Evolutionary conservation across 2,329 filamentous ascomycete genomes (phyloP).

Genomic region (Fusarium sp.): DNA sequence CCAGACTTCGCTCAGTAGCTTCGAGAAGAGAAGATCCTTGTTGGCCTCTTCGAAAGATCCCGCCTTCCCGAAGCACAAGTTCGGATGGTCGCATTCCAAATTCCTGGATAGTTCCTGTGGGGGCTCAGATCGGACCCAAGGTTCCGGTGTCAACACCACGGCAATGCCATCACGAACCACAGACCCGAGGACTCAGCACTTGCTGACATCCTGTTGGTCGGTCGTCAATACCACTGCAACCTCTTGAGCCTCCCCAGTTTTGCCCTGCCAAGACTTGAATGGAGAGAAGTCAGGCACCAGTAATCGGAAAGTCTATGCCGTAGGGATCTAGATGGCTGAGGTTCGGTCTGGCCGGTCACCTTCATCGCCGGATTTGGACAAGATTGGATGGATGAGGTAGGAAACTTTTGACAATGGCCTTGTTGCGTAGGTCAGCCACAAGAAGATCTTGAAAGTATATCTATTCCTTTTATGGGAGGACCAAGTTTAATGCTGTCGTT

Average conservation of each 20-base stretch:
- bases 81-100: constrained; percentile 27
- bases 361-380: constrained; percentile 35
- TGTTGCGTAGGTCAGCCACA: constrained; percentile 13
- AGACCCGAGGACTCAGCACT: constrained; percentile 13
- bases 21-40: constrained; percentile 6
- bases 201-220: constrained; percentile 11
- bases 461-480: constrained; percentile 4
- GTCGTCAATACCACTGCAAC: not conserved
- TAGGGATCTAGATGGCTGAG: constrained; percentile 20
- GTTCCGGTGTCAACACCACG: not conserved
- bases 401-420: constrained; percentile 3
- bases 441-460: not conserved
- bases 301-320: not conserved
- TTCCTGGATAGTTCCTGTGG: not conserved
- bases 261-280: not conserved
- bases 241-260: not conserved
- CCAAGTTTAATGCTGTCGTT: not conserved
- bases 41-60: constrained; percentile 2
- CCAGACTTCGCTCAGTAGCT: not conserved
- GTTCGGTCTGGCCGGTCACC: constrained; percentile 21
- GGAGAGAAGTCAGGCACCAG: not conserved
- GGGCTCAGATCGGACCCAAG: constrained; percentile 3
- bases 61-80: constrained; percentile 21
- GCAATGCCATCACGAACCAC: constrained; percentile 5
- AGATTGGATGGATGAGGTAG: constrained; percentile 17